Base-by-base conservation (phyloP, 805 yeast species). In the Saccharomycopsis synnaedendra region DNA sequence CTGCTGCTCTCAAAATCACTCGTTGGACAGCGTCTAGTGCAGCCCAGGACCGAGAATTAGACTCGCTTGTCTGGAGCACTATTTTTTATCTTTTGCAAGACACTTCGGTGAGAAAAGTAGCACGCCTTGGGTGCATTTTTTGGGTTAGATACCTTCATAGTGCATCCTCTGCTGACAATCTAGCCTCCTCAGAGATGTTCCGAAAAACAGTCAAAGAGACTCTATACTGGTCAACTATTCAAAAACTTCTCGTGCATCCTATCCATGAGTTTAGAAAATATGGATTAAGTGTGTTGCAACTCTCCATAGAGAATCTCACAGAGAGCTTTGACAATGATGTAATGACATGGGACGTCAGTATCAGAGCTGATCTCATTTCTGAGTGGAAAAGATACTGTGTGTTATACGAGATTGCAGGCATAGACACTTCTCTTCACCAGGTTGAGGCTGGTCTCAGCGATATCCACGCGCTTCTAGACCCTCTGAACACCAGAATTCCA, bases 391-490 rank as follows among this genome's bases (percentile, higher is more conserved):
- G 85, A 50, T 88, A 70, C 57, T 69, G 78, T 31, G 85, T 95
- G 0, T 63, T 88, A 9, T 82, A 76, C 56, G 96, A 88, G 58
- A 83, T 88, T 42, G 64, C 85, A 31, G 93, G 87, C 1, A 72
- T 88, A 38, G 96, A 88, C 60, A 78, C 96, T 0, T 84, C 96
- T 0, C 64, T 85, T 56, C 88, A 89, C 56, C 96, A 89, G 62
- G 78, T 89, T 0, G 80, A 80, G 55, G 95, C 86, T 8, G 90
- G 93, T 0, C 63, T 73, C 1, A 64, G 64, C 5, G 95, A 85
- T 56, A 74, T 88, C 41, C 48, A 45, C 36, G 31, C 8, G 8
- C 37, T 51, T 8, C 38, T 49, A n/a, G 37, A 43, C 36, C 53
- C 51, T 3, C 75, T 85, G 0, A 8, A 34, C 8, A 34, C 36